Conservation (phyloP, 2,329 filamentous ascomycete species). For the Aspergillus floridensis region DNA sequence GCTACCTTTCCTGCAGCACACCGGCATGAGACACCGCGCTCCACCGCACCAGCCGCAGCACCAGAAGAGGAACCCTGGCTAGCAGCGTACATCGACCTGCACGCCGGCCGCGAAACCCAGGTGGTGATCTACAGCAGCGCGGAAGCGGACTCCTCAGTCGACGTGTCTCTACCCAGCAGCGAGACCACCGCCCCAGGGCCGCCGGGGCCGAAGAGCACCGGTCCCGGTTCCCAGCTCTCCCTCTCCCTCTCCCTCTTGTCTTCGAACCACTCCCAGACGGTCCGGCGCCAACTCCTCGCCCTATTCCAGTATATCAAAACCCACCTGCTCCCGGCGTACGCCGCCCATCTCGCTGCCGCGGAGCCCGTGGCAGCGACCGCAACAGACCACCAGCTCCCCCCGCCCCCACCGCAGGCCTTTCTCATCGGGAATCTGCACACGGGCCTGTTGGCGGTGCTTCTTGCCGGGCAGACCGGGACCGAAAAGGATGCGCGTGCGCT, state of each 20-base stretch:
- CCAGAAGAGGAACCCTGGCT: conserved; percentile 33
- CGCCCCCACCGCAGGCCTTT: conserved; percentile 23
- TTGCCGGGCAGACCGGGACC: background rate
- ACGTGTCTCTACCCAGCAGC: too few species aligned
- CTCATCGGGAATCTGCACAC: conserved; percentile 40
- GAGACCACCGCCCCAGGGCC: too few species aligned
- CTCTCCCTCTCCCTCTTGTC: background rate
- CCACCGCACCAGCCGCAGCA: too few species aligned
- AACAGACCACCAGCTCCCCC: conserved; percentile 8
- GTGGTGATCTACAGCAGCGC: conserved; percentile 43
- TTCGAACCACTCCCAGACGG: background rate
- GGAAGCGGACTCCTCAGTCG: conserved; percentile 20
- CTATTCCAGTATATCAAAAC: conserved; percentile 6
- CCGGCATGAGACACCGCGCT: too few species aligned
- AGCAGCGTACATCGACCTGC: conserved; percentile 41
- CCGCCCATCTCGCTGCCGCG: background rate
- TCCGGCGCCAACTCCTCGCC: conserved; percentile 6
- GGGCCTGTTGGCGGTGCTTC: conserved; percentile 30
- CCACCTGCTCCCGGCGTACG: conserved; percentile 6
- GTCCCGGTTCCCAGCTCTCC: too few species aligned
- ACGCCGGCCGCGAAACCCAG: conserved; percentile 41
- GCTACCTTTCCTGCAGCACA: conserved; percentile 27
- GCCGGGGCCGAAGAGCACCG: too few species aligned
- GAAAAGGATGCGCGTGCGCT: too few species aligned
- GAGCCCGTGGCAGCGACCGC: background rate